phyloP scores from a whole-genome alignment of 2,329 filamentous ascomycete species.

The Aspergillus hortae region DNA sequence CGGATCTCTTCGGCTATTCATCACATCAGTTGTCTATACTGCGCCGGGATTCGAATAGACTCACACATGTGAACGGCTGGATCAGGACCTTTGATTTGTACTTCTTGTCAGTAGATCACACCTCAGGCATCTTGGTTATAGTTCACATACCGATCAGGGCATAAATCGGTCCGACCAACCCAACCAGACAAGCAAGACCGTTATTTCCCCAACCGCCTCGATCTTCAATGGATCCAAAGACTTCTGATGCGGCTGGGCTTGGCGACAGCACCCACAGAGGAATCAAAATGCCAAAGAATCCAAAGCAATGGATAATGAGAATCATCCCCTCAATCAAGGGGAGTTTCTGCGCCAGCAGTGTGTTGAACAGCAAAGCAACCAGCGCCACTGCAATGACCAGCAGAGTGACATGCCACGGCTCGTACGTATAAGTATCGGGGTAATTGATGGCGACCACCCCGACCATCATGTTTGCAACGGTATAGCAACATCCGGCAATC shows the following conservation, averaged over 20 bases:
- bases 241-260: slow-evolving; percentile 23
- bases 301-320: slow-evolving; percentile 47
- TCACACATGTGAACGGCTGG: slow-evolving; percentile 36
- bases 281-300: slow-evolving; percentile 43
- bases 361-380: slow-evolving; percentile 51
- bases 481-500: slow-evolving; percentile 46
- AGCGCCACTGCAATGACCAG: slow-evolving; percentile 44
- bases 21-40: neutral
- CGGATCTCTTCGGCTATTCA: slow-evolving; percentile 47
- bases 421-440: slow-evolving; percentile 24
- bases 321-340: slow-evolving; percentile 52
- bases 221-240: slow-evolving; percentile 36
- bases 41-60: neutral
- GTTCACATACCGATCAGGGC: slow-evolving; percentile 29
- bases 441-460: slow-evolving; percentile 41
- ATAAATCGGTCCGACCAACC: slow-evolving; percentile 33
- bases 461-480: slow-evolving; percentile 49
- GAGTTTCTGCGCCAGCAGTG: slow-evolving; percentile 42
- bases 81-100: slow-evolving; percentile 25
- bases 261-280: slow-evolving; percentile 33
- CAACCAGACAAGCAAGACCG: slow-evolving; percentile 39
- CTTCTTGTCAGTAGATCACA: slow-evolving; percentile 18
- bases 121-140: slow-evolving; percentile 25
- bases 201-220: slow-evolving; percentile 34
- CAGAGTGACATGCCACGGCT: slow-evolving; percentile 30